phyloP scores from a whole-genome alignment of 2,329 filamentous ascomycete species.

The Dendrostoma leiphaemia region DNA sequence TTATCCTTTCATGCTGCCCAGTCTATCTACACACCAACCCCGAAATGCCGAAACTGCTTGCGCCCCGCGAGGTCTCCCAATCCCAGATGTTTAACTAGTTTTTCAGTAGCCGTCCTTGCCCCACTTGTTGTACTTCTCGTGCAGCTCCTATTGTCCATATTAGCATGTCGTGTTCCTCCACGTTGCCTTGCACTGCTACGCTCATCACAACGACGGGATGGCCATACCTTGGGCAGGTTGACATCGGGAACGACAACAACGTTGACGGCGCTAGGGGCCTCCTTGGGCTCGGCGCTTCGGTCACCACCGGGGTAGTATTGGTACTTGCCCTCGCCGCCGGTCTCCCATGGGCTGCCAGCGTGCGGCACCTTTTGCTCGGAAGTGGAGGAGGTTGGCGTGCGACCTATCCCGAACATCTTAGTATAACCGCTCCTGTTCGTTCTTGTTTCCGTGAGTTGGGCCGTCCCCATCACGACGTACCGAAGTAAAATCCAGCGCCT shows the following conservation, averaged over 20 bases:
- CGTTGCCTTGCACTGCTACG: background rate
- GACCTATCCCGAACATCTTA: conserved; percentile 49
- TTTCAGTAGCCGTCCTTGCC: conserved; percentile 88
- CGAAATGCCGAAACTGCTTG: conserved; percentile 10
- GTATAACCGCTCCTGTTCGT: too few species aligned
- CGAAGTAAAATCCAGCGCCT: conserved; percentile 87
- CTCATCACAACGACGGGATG: too few species aligned
- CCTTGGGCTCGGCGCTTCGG: conserved; percentile 69
- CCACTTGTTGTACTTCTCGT: conserved; percentile 99
- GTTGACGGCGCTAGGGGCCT: conserved; percentile 94
- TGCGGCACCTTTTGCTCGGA: conserved; percentile 75
- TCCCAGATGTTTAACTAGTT: background rate
- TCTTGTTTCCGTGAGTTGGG: too few species aligned
- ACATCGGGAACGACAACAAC: conserved; percentile 92
- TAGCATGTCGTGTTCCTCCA: conserved; percentile 12
- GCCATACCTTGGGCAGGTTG: conserved; percentile 78
- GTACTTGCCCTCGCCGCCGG: conserved; percentile 65
- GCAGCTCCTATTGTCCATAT: conserved; percentile 63
- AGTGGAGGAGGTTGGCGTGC: conserved; percentile 79
- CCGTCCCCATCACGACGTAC: conserved; percentile 43
- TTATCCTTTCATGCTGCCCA: conserved; percentile 10
- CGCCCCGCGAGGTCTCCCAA: conserved; percentile 3
- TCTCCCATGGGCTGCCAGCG: conserved; percentile 90
- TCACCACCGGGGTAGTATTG: conserved; percentile 86
- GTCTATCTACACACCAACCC: conserved; percentile 18